These are phyloP conservation scores for Calonectria pteridis DNA, from an alignment of 2,329 filamentous ascomycete species.

Conservation along the genomic window DNA sequence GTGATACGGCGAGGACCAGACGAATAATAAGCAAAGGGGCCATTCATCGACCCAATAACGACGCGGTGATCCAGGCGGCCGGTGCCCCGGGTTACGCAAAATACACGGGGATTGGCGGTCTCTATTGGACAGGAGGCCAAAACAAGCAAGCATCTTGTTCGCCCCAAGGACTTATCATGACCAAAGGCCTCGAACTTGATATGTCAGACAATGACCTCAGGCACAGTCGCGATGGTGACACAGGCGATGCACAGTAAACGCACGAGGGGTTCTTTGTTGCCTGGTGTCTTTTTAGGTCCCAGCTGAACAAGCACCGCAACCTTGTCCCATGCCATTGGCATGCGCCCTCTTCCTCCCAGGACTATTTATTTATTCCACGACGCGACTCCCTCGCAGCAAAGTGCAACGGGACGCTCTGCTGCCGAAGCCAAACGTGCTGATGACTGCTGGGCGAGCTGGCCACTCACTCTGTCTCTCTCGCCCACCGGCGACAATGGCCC, in stretches of 20 bases:
- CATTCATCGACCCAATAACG: background rate
- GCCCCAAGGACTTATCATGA: background rate
- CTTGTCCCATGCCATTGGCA: background rate
- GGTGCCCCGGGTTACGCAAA: background rate
- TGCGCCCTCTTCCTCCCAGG: background rate
- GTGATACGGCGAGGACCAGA: background rate
- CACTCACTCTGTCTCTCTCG: background rate
- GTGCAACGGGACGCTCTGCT: background rate
- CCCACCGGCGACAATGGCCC: background rate
- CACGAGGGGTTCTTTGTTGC: background rate
- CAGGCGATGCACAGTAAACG: background rate
- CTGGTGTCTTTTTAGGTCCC: background rate
- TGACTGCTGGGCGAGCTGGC: background rate
- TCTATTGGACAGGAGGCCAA: background rate
- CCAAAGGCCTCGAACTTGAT: background rate
- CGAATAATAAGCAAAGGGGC: constrained; percentile 3
- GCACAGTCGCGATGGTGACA: background rate
- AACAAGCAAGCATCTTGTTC: background rate
- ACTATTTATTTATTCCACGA: background rate
- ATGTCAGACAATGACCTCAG: background rate
- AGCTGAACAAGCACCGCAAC: background rate
- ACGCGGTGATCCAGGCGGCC: background rate
- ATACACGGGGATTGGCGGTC: background rate
- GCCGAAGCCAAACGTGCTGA: background rate
- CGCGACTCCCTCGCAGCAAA: background rate